These are phyloP conservation scores for Gelatoporia subvermispora DNA, from an alignment of 768 basidiomycete species.

Conservation along the genomic window DNA sequence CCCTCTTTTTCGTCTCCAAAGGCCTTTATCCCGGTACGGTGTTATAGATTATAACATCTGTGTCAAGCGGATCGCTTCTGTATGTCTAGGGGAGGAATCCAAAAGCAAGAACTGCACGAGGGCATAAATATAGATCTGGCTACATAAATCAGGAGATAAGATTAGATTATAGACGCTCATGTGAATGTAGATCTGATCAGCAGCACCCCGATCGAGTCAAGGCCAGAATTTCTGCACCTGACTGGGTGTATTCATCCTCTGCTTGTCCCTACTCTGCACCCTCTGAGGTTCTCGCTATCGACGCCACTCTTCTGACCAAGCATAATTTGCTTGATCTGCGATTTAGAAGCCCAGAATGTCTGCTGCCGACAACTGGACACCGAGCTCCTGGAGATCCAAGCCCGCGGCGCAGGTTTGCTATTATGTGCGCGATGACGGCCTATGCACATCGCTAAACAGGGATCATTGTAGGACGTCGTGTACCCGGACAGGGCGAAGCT, in stretches of 20 bases:
- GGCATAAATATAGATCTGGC: too few relatives aligned
- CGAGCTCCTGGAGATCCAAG: constrained; percentile 76
- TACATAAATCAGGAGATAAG: too few relatives aligned
- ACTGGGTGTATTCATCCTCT: neutral
- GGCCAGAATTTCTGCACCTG: neutral
- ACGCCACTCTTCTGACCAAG: too few relatives aligned
- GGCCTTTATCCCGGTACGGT: too few relatives aligned
- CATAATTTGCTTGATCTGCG: too few relatives aligned
- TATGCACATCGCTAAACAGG: constrained; percentile 1
- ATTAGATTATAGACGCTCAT: too few relatives aligned
- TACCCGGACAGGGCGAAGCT: constrained; percentile 66
- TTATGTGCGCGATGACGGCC: neutral
- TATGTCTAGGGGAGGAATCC: too few relatives aligned
- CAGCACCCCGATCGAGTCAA: neutral
- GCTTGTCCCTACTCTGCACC: neutral
- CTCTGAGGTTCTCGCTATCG: too few relatives aligned
- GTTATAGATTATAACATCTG: too few relatives aligned
- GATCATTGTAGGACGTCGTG: constrained; percentile 50
- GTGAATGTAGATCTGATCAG: neutral
- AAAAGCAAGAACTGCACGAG: too few relatives aligned
- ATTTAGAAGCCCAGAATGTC: neutral
- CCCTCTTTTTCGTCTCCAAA: too few relatives aligned
- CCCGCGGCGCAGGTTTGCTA: constrained; percentile 66
- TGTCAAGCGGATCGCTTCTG: too few relatives aligned
- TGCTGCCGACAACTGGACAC: constrained; percentile 46